Conservation (phyloP, 768 basidiomycete genomes). For the Lactarius quietus region DNA sequence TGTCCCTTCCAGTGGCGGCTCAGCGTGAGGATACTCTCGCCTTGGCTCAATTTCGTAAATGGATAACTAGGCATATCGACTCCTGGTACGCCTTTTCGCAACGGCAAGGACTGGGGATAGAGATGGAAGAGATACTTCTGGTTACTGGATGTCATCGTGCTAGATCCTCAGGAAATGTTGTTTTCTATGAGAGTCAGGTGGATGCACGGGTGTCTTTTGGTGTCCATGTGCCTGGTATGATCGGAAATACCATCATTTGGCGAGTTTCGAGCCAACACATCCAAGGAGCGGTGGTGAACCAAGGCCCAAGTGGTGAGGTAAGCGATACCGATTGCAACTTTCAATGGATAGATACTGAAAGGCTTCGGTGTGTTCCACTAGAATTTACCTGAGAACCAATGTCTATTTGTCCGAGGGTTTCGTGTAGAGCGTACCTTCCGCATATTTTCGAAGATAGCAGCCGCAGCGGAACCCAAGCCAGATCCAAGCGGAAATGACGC, state of each 20-base stretch:
- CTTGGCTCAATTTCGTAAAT: not conserved
- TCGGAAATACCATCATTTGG: not conserved
- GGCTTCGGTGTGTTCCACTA: not conserved
- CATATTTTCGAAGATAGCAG: not conserved
- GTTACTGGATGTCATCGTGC: not conserved
- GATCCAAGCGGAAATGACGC: not conserved
- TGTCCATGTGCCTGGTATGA: not conserved
- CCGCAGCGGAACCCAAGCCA: not conserved
- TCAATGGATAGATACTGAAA: not conserved
- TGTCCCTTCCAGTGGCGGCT: not conserved
- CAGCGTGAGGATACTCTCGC: not conserved
- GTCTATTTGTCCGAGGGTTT: not conserved
- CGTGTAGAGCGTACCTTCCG: not conserved
- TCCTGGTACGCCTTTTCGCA: not conserved
- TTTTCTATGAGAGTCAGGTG: not conserved
- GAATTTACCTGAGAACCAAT: not conserved
- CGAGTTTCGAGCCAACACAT: not conserved
- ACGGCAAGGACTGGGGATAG: not conserved
- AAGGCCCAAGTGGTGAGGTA: not conserved
- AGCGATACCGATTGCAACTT: not conserved
- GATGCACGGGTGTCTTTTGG: not conserved
- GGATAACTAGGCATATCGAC: not conserved
- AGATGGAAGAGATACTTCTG: not conserved
- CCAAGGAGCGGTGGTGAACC: not conserved
- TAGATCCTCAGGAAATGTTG: not conserved